Conservation (phyloP, 1,139 yeast genomes). For the Pichia sp. region DNA sequence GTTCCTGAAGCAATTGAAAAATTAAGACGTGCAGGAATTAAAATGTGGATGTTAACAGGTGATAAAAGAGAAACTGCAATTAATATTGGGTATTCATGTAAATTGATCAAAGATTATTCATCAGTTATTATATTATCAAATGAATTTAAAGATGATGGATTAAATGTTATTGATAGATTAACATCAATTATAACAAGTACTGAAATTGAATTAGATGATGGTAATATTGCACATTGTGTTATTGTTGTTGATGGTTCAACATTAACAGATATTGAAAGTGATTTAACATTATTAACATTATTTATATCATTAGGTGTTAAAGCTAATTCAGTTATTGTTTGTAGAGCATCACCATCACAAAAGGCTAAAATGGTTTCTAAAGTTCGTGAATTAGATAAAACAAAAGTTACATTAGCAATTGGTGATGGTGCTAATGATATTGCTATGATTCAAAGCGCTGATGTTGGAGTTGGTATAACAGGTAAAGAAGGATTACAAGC, state of each 20-base stretch:
- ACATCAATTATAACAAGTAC: slow-evolving; percentile 54
- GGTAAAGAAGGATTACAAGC: slow-evolving; percentile 98
- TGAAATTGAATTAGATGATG: slow-evolving; percentile 53
- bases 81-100: slow-evolving; percentile 92
- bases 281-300: slow-evolving; percentile 61
- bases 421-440: slow-evolving; percentile 99
- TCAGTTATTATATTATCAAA: slow-evolving; percentile 72
- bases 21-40: slow-evolving; percentile 86
- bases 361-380: slow-evolving; percentile 83
- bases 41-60: slow-evolving; percentile 97
- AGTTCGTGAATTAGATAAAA: slow-evolving; percentile 59
- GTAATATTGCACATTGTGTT: slow-evolving; percentile 86
- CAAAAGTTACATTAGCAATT: slow-evolving; percentile 82
- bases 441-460: slow-evolving; percentile 98
- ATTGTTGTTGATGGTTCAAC: slow-evolving; percentile 92
- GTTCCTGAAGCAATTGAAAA: slow-evolving; percentile 93
- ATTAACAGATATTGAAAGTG: slow-evolving; percentile 62
- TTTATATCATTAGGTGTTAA: slow-evolving; percentile 80
- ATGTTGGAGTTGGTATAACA: slow-evolving; percentile 94
- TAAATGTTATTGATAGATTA: slow-evolving; percentile 41
- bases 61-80: slow-evolving; percentile 97
- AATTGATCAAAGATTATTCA: slow-evolving; percentile 86
- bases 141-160: slow-evolving; percentile 27
- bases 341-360: slow-evolving; percentile 96
- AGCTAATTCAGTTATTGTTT: slow-evolving; percentile 87